Base-by-base conservation (phyloP, 129 eudicot species). In the Glebionis coronaria region DNA sequence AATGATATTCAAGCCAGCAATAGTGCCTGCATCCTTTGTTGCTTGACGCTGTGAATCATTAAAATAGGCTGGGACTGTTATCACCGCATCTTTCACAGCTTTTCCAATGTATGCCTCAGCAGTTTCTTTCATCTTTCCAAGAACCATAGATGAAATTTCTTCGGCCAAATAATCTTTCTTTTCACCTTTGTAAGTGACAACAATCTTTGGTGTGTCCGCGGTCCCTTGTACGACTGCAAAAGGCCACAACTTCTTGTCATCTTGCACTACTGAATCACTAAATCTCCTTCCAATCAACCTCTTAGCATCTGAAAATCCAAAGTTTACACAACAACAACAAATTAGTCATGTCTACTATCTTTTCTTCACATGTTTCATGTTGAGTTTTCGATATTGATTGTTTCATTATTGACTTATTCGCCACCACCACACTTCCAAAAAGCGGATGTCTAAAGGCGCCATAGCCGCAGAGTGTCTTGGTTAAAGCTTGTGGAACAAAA, bases 261-360 rank as follows among this genome's bases (percentile, higher is more conserved):
- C 50, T 13, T 44, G 54, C 16, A 49, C 54, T 49, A 8, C 7
- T 13, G 18, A 49, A 49, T 49, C 54, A 14, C 54, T 15, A 49
- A 49, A 49, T 49, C 54, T 49, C 54, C 54, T 49, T 49, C 54
- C 54, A 49, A 49, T 49, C 54, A 49, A 49, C 54, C 54, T 49
- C 54, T 49, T 49, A 49, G 54, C 54, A 49, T 49, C 54, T 14
- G 54, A 49, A 49, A 31, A 31, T 31, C 40, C 40, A 31, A n/a
- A 31, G 9, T 8, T 31, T 31, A 31, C n/a, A n/a, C 10, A 6
- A 35, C n/a, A n/a, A n/a, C n/a, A n/a, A n/a, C n/a, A n/a, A n/a
- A n/a, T n/a, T n/a, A n/a, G n/a, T 31, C 6, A 4, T 0, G 40
- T 31, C 40, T 31, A 31, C 40, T 31, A 31, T 4, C 8, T 31